Conservation (phyloP, 345 rosid genomes). For the Eucalyptus cladocalyx region DNA sequence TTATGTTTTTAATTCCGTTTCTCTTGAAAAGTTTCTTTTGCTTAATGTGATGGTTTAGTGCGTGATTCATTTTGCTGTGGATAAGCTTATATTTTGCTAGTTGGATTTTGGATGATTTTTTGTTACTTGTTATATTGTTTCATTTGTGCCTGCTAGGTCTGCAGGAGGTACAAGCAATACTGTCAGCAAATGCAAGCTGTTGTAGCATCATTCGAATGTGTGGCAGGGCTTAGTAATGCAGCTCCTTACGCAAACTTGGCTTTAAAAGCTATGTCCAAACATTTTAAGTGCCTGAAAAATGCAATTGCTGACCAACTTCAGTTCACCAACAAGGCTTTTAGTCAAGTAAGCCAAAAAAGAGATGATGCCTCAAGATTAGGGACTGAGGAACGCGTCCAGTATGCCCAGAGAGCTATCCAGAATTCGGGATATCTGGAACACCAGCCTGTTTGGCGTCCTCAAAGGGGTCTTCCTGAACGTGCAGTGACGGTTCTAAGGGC, state of each 20-base stretch:
- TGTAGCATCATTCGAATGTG: slow-evolving; percentile 66
- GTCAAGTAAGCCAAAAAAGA: slow-evolving; percentile 20
- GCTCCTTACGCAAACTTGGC: slow-evolving; percentile 69
- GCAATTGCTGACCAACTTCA: slow-evolving; percentile 77
- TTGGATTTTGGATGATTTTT: background rate
- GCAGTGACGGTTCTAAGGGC: slow-evolving; percentile 77
- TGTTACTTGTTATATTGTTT: background rate
- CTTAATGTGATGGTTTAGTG: background rate
- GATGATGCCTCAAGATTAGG: slow-evolving; percentile 36
- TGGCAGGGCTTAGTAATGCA: slow-evolving; percentile 78
- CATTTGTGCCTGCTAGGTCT: slow-evolving; percentile 31
- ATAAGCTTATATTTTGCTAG: background rate
- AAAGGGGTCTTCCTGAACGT: slow-evolving; percentile 85
- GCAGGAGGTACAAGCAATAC: slow-evolving; percentile 75
- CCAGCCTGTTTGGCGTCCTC: slow-evolving; percentile 89
- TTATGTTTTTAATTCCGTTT: background rate
- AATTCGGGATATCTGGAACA: slow-evolving; percentile 38
- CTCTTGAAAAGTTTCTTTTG: background rate
- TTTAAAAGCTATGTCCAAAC: slow-evolving; percentile 67
- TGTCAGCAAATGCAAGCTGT: slow-evolving; percentile 76
- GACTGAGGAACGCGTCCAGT: slow-evolving; percentile 23
- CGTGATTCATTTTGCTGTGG: background rate
- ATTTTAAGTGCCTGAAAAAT: slow-evolving; percentile 63
- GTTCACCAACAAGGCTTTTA: slow-evolving; percentile 20
- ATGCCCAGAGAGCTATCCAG: slow-evolving; percentile 24